Base-by-base conservation (phyloP, 2,329 filamentous ascomycete genomes). In the Eurotiales sp. region DNA sequence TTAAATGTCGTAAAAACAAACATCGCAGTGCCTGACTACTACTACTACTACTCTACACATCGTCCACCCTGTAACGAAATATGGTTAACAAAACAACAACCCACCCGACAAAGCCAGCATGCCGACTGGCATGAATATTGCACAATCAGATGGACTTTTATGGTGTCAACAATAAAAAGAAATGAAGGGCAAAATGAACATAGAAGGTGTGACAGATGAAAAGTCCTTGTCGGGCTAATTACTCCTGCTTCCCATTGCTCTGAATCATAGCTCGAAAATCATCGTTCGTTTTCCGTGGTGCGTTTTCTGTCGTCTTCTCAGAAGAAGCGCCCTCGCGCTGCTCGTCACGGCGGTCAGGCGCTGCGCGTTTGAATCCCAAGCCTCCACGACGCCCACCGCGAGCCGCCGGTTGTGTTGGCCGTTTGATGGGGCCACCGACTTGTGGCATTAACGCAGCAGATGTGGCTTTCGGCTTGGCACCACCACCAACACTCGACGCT, bases 251-350 rank as follows among this genome's bases (percentile, higher is more conserved):
- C 45, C 58, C 64, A 58, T 57, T 70, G 53, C 70, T 71, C 56
- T 76, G 65, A 43, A 82, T 70, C 75, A 82, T 75, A 27, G 72
- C 72, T 50, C 78, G 74, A 63, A 83, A 83, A 60, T 82, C 79
- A 46, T 73, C 74, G 60, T 83, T 83, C 59, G 76, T 81, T 68
- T 80, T 83, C 57, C 64, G 65, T 51, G 61, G 55, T 60, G 61
- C 62, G 46, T 59, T 61, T 53, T 61, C 58, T 21, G 50, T 43
- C 19, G 29, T 50, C 40, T 36, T 36, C 37, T 59, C 60, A 21
- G 46, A 43, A 8, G 56, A 60, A 54, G 39, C 59, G 23, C 61
- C n/a, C 62, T 56, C 59, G 25, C 46, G 25, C 17, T 23, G 34
- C 42, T 37, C 25, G 53, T 37, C 46, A 37, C 21, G 45, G 15